Evolutionary conservation across 176 grass and related monocot species (phyloP).

Genomic region (Oryza meridionalis): DNA sequence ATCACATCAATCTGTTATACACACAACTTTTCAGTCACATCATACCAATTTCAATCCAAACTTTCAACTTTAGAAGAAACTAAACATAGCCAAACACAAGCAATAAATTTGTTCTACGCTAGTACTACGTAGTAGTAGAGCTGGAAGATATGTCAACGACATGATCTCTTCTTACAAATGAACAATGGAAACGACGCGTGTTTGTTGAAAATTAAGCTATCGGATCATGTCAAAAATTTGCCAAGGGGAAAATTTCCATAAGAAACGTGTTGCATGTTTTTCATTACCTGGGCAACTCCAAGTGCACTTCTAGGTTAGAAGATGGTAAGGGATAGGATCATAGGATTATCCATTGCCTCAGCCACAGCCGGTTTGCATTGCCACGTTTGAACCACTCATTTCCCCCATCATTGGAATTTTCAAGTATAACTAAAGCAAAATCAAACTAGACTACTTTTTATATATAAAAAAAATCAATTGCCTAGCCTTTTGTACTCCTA

Average conservation of each 20-base stretch:
- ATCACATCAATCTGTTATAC: no score
- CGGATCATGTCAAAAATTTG: background rate
- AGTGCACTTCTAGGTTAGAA: background rate
- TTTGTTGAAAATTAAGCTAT: background rate
- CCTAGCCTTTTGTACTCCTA: background rate
- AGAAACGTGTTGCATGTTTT: constrained; percentile 25
- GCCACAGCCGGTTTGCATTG: background rate
- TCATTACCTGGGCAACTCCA: background rate
- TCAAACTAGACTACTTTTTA: background rate
- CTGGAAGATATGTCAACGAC: background rate
- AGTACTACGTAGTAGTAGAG: background rate
- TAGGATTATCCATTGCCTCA: background rate
- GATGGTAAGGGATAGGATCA: background rate
- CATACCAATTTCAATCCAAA: no score
- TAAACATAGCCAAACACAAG: no score
- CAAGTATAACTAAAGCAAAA: background rate
- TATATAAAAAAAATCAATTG: background rate
- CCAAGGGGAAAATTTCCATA: background rate
- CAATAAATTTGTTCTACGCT: background rate
- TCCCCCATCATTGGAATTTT: background rate
- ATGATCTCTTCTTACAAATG: background rate
- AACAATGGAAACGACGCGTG: background rate
- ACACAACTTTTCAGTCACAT: no score
- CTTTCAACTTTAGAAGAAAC: no score
- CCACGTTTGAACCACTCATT: background rate